Evolutionary conservation across 1,284 basidiomycete species (phyloP).

Genomic region (Phenoliferia sp.): DNA sequence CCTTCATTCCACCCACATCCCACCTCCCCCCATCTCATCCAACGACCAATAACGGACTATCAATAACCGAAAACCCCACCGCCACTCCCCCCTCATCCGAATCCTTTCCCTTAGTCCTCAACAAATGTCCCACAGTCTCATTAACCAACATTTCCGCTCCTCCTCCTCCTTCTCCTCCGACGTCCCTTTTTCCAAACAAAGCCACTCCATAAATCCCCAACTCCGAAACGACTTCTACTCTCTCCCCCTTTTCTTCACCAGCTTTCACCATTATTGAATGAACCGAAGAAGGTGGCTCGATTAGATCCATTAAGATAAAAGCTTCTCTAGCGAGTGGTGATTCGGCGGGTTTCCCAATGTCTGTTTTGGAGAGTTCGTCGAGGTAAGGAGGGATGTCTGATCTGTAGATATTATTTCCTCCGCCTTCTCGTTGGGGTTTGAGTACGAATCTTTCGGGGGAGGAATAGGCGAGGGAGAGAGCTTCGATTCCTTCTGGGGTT

Average conservation of each 20-base stretch:
- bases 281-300: slow-evolving; percentile 63
- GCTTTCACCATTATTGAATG: slow-evolving; percentile 71
- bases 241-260: slow-evolving; percentile 44
- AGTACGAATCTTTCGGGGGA: slow-evolving; percentile 64
- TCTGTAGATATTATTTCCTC: slow-evolving; percentile 94
- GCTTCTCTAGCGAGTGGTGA: slow-evolving; percentile 47
- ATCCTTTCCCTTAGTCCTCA: slow-evolving; percentile 87
- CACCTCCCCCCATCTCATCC: neutral
- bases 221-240: slow-evolving; percentile 77
- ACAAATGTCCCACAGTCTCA: slow-evolving; percentile 72
- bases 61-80: slow-evolving; percentile 81
- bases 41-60: slow-evolving; percentile 69
- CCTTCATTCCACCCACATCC: neutral
- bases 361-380: slow-evolving; percentile 57
- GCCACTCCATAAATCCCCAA: slow-evolving; percentile 87
- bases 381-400: slow-evolving; percentile 73
- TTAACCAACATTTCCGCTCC: slow-evolving; percentile 48
- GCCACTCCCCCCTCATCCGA: slow-evolving; percentile 93
- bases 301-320: slow-evolving; percentile 93
- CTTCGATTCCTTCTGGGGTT: slow-evolving; percentile 46
- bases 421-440: slow-evolving; percentile 94
- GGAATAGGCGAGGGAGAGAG: slow-evolving; percentile 54
- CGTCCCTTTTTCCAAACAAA: slow-evolving; percentile 53
- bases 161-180: slow-evolving; percentile 35
- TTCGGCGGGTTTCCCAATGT: slow-evolving; percentile 27